phyloP scores from a whole-genome alignment of 768 basidiomycete genomes.

The Amylocystis lapponica region DNA sequence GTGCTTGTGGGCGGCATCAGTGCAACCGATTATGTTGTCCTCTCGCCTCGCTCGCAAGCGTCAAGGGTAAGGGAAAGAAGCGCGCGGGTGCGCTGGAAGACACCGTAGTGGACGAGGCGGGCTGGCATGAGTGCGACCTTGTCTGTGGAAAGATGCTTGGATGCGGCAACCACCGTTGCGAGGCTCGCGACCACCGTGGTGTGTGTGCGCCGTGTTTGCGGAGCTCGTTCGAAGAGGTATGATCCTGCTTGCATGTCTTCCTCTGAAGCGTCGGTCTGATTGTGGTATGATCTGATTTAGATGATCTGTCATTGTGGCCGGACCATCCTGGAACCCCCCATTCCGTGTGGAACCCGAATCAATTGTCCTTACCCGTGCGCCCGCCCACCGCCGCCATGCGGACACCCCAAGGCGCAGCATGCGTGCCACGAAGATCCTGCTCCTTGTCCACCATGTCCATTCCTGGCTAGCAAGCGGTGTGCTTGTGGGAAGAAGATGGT shows the following conservation, averaged over 20 bases:
- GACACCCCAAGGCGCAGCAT: constrained; percentile 75
- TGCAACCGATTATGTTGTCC: constrained; percentile 88
- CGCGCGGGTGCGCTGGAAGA: constrained; percentile 26
- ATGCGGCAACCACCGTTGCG: constrained; percentile 80
- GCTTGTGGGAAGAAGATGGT: constrained; percentile 86
- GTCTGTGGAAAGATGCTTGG: constrained; percentile 66
- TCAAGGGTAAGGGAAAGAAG: constrained; percentile 62
- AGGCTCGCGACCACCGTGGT: constrained; percentile 76
- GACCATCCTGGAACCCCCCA: constrained; percentile 85
- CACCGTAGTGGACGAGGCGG: constrained; percentile 34
- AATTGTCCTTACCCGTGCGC: constrained; percentile 78
- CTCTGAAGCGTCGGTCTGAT: background rate
- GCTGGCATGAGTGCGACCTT: constrained; percentile 81
- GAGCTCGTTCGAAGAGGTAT: constrained; percentile 88
- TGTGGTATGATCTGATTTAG: constrained; percentile 26
- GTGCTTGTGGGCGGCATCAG: constrained; percentile 83
- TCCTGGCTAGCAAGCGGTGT: constrained; percentile 72
- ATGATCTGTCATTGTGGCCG: constrained; percentile 78
- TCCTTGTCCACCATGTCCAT: constrained; percentile 83
- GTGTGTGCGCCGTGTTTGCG: constrained; percentile 78
- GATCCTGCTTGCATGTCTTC: constrained; percentile 12
- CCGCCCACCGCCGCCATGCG: constrained; percentile 66
- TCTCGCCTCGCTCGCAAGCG: constrained; percentile 54
- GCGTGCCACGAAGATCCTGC: constrained; percentile 70
- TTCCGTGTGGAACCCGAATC: constrained; percentile 80